Evolutionary conservation across 495 filamentous ascomycete genomes (phyloP), one percentile per base, ranked within the genome.

Genomic region (Penicillium desertorum): DNA sequence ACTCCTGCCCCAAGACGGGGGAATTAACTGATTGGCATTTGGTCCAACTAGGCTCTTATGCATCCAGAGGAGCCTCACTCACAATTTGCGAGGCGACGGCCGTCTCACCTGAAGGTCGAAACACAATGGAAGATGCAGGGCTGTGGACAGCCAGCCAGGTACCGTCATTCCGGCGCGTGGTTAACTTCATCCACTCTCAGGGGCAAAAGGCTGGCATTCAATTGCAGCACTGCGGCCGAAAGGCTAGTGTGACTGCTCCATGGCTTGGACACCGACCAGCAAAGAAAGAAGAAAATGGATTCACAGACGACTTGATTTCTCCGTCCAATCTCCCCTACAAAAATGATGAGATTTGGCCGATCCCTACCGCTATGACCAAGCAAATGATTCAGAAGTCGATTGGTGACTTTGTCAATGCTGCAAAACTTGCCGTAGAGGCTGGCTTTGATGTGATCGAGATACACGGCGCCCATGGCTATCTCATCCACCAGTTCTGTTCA

Each of bases 31-130:
- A 70, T 1, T 86, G 81, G 83, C 83, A 86, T 69, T 63, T 74
- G 5, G 65, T 75, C n/a, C 70, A 77, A 55, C 54, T 75, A 30
- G 73, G 73, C 12, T 78, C 77, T n/a, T 80, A 83, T 43, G 70
- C 76, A 8, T 66, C 69, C 41, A 74, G 83, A 4, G 87, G 87
- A 17, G 76, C 84, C 0, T 81, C 79, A 3, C 69, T 88, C 6
- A 57, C 78, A 11, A 79, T 87, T 56, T 72, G 87, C 10, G 87
- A 90, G 71, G 84, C 86, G 16, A 86, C 85, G 3, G 74, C 79
- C 5, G 82, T 89, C 16, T 61, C 73, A 1, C 71, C 86, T 1
- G 74, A 87, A 59, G 87, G 87, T 8, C 72, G 87, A 7, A 89
- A 88, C 68, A 83, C 84, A 2, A 86, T 86, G 0, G 74, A 86